Conservation (phyloP, 441 rosid genomes). For the Arabidopsis lyrata region DNA sequence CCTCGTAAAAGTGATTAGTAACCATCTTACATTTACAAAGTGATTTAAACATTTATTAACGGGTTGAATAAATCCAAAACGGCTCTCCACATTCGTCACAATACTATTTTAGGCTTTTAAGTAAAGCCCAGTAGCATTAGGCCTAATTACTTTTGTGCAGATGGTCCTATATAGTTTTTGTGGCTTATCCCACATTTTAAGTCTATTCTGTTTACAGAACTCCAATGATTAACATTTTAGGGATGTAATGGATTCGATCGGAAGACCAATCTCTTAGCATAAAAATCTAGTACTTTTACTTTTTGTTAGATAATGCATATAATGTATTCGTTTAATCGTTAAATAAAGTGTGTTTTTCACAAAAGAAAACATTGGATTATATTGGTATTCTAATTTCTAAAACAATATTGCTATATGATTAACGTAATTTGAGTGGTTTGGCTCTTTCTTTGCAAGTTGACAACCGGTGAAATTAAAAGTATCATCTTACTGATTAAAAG, state of each 20-base stretch:
- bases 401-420: background rate
- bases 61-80: background rate
- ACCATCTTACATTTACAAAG: slow-evolving; percentile 28
- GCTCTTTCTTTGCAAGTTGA: background rate
- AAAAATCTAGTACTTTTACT: background rate
- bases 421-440: background rate
- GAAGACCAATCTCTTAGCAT: background rate
- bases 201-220: background rate
- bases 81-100: background rate
- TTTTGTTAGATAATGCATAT: background rate
- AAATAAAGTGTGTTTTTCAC: background rate
- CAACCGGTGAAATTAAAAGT: background rate
- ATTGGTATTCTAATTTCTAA: background rate
- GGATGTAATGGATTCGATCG: background rate
- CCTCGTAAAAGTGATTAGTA: slow-evolving; percentile 22
- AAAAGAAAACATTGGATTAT: background rate
- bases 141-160: background rate
- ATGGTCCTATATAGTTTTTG: background rate
- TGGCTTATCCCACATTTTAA: background rate
- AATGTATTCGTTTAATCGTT: background rate
- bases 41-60: background rate
- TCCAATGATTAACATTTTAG: no score
- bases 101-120: background rate
- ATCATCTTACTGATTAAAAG: background rate
- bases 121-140: background rate